These are phyloP conservation scores for sorghum (Sorghum bicolor) DNA, from an alignment of 176 grass and related monocot genomes.

Conservation along the genomic window Sorghum_bicolor_NCBIv3 NC_012874.2:18347001-18347500, in stretches of 20 bases:
- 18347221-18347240: conserved; percentile 78
- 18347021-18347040: conserved; percentile 70
- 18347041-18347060: conserved; percentile 79
- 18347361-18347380: conserved; percentile 27
- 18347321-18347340: conserved; percentile 59
- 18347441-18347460: not conserved
- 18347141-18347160: not conserved
- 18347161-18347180: not conserved
- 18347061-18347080: conserved; percentile 83
- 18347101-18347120: not conserved
- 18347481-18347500: conserved; percentile 65
- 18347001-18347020: conserved; percentile 91
- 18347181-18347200: not conserved
- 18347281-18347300: conserved; percentile 91
- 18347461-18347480: too few species aligned
- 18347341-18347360: conserved; percentile 92
- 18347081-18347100: conserved; percentile 62
- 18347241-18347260: conserved; percentile 74
- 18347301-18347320: conserved; percentile 92
- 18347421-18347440: not conserved
- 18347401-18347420: not conserved
- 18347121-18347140: not conserved
- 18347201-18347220: conserved; percentile 90
- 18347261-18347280: conserved; percentile 65
- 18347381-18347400: not conserved